Percentiles rank a stretch among this genome's conserved stretches.
These are phyloP conservation scores for Fusarium camptoceras DNA, from an alignment of 2,329 filamentous ascomycete species.

Conservation along the genomic window DNA sequence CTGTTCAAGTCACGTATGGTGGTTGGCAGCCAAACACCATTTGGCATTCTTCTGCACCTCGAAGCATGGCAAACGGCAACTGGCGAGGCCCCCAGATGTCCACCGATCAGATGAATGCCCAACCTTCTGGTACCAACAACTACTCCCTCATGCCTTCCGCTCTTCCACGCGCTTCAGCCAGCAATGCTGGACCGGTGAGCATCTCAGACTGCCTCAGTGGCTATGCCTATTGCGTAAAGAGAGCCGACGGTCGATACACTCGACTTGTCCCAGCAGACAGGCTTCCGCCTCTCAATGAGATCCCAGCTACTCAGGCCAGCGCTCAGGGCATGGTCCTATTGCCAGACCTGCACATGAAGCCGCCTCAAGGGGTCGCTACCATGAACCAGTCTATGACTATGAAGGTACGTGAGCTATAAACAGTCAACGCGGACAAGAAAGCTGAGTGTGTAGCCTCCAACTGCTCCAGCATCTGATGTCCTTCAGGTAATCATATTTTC, in stretches of 20 bases:
- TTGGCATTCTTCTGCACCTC: constrained; percentile 31
- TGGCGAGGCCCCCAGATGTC: constrained; percentile 35
- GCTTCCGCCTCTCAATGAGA: constrained; percentile 51
- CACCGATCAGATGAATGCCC: constrained; percentile 9
- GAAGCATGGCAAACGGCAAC: constrained; percentile 38
- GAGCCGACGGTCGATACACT: constrained; percentile 31
- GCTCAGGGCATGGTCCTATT: constrained; percentile 61
- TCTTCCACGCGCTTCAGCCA: not conserved
- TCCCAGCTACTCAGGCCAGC: constrained; percentile 56
- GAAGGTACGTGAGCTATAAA: constrained; percentile 53
- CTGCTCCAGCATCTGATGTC: constrained; percentile 44
- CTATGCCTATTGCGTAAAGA: constrained; percentile 36
- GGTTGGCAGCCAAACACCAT: constrained; percentile 25
- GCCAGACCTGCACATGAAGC: constrained; percentile 54
- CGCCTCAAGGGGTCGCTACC: constrained; percentile 54
- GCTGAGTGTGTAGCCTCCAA: constrained; percentile 48
- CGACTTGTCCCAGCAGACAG: constrained; percentile 38
- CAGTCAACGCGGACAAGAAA: constrained; percentile 27
- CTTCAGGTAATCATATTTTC: constrained; percentile 50
- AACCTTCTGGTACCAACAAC: constrained; percentile 10
- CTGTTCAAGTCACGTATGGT: constrained; percentile 16
- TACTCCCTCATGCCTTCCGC: constrained; percentile 25
- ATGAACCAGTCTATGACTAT: constrained; percentile 53
- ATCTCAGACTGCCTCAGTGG: constrained; percentile 37
- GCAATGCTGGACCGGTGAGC: constrained; percentile 21